Evolutionary conservation across 2,329 filamentous ascomycete genomes (phyloP).

Genomic region (Pyricularia sp.): DNA sequence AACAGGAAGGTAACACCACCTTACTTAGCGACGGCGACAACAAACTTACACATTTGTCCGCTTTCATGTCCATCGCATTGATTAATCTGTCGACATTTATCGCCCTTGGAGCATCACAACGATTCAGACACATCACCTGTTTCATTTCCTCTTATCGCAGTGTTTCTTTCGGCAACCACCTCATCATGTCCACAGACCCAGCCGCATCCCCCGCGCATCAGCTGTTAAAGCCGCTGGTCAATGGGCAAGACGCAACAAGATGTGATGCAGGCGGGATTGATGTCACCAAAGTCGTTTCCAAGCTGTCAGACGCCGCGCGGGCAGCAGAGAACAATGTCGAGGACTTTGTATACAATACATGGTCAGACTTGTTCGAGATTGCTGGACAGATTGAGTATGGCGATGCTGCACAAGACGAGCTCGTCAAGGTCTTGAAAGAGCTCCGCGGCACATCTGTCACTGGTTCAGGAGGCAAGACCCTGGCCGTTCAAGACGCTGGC

Average conservation of each 20-base stretch:
- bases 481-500: slow-evolving; percentile 11
- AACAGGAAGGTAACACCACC: neutral
- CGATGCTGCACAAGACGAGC: slow-evolving; percentile 8
- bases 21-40: neutral
- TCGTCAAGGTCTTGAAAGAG: slow-evolving; percentile 14
- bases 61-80: neutral
- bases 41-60: neutral
- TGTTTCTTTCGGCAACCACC: neutral
- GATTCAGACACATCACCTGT: neutral
- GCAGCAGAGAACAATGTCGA: slow-evolving; percentile 6
- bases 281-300: neutral
- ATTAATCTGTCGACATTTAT: neutral
- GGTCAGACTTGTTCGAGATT: slow-evolving; percentile 13
- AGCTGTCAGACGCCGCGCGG: slow-evolving; percentile 7
- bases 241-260: neutral
- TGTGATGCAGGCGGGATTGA: neutral
- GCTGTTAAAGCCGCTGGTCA: slow-evolving; percentile 5
- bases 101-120: neutral
- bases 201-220: neutral
- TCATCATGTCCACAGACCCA: neutral
- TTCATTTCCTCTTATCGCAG: neutral
- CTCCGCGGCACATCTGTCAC: slow-evolving; percentile 11
- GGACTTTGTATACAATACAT: slow-evolving; percentile 14
- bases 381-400: slow-evolving; percentile 12
- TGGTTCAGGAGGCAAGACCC: slow-evolving; percentile 10